A percentile compares a stretch with the other conserved stretches of the same genome.
These are phyloP conservation scores for Fusarium sacchari DNA, from an alignment of 2,329 filamentous ascomycete species.

Conservation along the genomic window DNA sequence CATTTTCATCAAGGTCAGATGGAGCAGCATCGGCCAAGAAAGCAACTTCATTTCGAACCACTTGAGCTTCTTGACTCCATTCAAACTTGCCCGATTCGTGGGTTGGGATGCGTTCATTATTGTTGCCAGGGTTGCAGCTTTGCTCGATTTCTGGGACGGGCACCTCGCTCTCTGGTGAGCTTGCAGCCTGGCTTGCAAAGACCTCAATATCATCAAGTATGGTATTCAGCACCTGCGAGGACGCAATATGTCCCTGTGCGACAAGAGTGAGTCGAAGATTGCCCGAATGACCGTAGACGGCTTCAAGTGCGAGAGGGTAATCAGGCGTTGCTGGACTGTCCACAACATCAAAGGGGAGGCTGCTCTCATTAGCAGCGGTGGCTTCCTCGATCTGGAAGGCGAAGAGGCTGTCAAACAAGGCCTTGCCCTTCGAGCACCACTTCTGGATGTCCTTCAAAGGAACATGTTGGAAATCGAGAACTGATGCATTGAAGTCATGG, in stretches of 20 bases:
- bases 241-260: conserved; percentile 58
- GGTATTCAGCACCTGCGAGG: conserved; percentile 41
- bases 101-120: conserved; percentile 47
- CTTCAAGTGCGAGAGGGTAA: conserved; percentile 83
- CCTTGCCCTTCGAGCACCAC: conserved; percentile 71
- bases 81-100: conserved; percentile 52
- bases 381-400: conserved; percentile 73
- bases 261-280: conserved; percentile 68
- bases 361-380: conserved; percentile 39
- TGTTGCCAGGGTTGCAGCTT: not conserved
- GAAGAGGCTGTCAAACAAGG: conserved; percentile 83
- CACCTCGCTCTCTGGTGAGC: conserved; percentile 17
- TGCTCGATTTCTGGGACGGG: not conserved
- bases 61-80: conserved; percentile 66
- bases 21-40: conserved; percentile 64
- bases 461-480: conserved; percentile 76
- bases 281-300: conserved; percentile 61
- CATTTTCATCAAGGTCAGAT: conserved; percentile 63
- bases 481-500: conserved; percentile 75
- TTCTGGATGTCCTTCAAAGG: conserved; percentile 83
- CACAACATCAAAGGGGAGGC: conserved; percentile 63
- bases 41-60: conserved; percentile 71
- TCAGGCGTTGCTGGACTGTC: conserved; percentile 65
- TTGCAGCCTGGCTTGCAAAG: conserved; percentile 14
- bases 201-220: conserved; percentile 53